These are phyloP conservation scores for Suillus placidus DNA, from an alignment of 768 basidiomycete genomes.

Conservation along the genomic window DNA sequence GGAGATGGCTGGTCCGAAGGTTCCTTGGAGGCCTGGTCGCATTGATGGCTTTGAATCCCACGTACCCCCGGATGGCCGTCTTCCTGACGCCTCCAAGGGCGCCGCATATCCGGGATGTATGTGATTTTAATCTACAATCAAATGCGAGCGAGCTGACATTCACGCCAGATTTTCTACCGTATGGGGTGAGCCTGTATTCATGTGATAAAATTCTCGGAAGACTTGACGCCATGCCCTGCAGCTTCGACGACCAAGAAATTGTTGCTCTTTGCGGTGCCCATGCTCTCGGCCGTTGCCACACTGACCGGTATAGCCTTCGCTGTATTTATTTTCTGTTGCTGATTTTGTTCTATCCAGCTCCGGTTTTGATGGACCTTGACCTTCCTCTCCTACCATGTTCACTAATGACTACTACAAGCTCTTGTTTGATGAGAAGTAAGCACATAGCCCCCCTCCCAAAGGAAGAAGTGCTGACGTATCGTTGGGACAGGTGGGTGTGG, in stretches of 20 bases:
- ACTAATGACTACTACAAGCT: constrained; percentile 88
- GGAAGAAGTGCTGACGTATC: background rate
- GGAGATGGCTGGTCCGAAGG: constrained; percentile 91
- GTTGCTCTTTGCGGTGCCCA: constrained; percentile 94
- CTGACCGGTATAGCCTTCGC: constrained; percentile 52
- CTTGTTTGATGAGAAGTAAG: constrained; percentile 81
- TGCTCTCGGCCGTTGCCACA: constrained; percentile 94
- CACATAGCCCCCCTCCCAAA: background rate
- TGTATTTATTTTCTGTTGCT: background rate
- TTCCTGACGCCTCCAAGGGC: constrained; percentile 83
- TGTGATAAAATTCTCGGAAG: background rate
- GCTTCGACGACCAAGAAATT: constrained; percentile 97
- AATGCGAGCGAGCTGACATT: constrained; percentile 2
- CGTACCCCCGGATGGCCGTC: constrained; percentile 84
- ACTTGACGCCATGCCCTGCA: background rate
- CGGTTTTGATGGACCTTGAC: constrained; percentile 92
- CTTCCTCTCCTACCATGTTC: constrained; percentile 87
- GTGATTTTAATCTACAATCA: background rate
- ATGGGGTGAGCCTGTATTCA: constrained; percentile 53
- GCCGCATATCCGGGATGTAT: constrained; percentile 79
- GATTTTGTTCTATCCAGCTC: constrained; percentile 37
- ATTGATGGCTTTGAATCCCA: constrained; percentile 81
- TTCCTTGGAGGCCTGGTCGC: constrained; percentile 93
- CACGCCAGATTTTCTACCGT: constrained; percentile 62
- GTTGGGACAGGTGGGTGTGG: constrained; percentile 72